phyloP scores from a whole-genome alignment of 2,329 filamentous ascomycete genomes.

The Phoma herbarum region DNA sequence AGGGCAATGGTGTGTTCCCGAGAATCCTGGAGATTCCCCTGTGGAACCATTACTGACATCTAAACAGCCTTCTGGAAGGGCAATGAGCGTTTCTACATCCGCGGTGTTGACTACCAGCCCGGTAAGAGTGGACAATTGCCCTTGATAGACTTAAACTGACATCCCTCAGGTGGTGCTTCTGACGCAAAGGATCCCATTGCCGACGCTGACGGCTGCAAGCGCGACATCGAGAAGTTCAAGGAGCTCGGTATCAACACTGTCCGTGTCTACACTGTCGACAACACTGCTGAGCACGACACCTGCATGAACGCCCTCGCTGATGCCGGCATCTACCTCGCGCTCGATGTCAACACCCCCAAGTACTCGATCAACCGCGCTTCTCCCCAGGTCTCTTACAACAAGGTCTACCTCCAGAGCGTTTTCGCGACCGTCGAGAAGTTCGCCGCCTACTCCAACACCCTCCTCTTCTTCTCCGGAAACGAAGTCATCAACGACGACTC shows the following conservation, averaged over 20 bases:
- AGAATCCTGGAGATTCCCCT: too few species aligned
- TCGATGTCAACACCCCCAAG: conserved; percentile 89
- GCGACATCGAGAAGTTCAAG: conserved; percentile 84
- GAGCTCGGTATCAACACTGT: conserved; percentile 89
- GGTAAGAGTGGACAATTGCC: conserved; percentile 41
- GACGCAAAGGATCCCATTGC: conserved; percentile 77
- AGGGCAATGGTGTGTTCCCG: conserved; percentile 64
- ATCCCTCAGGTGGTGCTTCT: conserved; percentile 63
- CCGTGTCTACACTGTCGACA: conserved; percentile 93
- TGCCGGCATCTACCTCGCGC: conserved; percentile 89
- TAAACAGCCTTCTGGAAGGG: conserved; percentile 67
- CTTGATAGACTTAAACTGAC: conserved; percentile 21
- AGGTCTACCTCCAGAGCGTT: conserved; percentile 82
- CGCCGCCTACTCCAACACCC: conserved; percentile 81
- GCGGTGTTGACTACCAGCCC: conserved; percentile 72
- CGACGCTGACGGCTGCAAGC: conserved; percentile 73
- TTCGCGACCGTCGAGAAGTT: conserved; percentile 91
- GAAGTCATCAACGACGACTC: conserved; percentile 76
- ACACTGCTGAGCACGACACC: conserved; percentile 78
- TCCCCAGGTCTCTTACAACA: conserved; percentile 83
- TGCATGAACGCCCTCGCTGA: conserved; percentile 85
- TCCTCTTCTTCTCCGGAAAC: conserved; percentile 84
- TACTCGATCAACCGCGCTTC: conserved; percentile 85
- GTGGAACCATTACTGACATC: conserved; percentile 33
- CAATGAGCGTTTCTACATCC: conserved; percentile 67